These are phyloP conservation scores for Colletotrichum higginsianum DNA, from an alignment of 2,329 filamentous ascomycete species.

Conservation along the genomic window DNA sequence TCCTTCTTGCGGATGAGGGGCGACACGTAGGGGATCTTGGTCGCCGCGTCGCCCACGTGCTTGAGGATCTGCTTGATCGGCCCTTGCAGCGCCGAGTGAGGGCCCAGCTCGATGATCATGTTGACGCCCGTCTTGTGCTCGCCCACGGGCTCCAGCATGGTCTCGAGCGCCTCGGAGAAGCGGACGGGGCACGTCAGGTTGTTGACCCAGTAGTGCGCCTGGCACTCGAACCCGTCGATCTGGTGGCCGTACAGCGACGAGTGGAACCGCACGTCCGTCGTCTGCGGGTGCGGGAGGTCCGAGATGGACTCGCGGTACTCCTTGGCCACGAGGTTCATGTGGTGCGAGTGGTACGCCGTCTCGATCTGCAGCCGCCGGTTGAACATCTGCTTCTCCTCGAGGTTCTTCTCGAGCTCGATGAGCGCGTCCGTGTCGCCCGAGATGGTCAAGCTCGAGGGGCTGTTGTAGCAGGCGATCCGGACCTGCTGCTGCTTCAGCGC, in stretches of 20 bases:
- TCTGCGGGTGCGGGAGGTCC: conserved; percentile 53
- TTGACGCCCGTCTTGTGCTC: conserved; percentile 56
- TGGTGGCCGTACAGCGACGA: conserved; percentile 62
- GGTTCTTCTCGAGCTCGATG: conserved; percentile 50
- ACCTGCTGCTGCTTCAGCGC: conserved; percentile 51
- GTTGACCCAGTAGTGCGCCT: conserved; percentile 60
- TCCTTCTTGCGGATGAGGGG: conserved; percentile 67
- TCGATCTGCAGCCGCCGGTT: conserved; percentile 64
- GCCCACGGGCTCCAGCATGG: conserved; percentile 52
- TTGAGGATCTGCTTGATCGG: conserved; percentile 67
- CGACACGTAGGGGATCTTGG: conserved; percentile 59
- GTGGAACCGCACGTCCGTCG: conserved; percentile 58
- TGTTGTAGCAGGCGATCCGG: conserved; percentile 64
- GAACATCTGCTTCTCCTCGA: conserved; percentile 58
- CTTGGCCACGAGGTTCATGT: conserved; percentile 65
- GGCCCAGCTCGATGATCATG: conserved; percentile 65
- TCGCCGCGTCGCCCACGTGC: conserved; percentile 56
- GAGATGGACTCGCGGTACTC: conserved; percentile 56
- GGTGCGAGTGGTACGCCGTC: conserved; percentile 68
- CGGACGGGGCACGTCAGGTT: conserved; percentile 58
- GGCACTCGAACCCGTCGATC: conserved; percentile 52
- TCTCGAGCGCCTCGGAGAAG: conserved; percentile 60
- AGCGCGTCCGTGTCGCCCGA: conserved; percentile 50
- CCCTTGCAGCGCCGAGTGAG: conserved; percentile 64
- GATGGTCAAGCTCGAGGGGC: conserved; percentile 65